Evolutionary conservation across 2,329 filamentous ascomycete genomes (phyloP), one percentile per base, ranked within the genome.

Genomic region (Alternaria longipes): DNA sequence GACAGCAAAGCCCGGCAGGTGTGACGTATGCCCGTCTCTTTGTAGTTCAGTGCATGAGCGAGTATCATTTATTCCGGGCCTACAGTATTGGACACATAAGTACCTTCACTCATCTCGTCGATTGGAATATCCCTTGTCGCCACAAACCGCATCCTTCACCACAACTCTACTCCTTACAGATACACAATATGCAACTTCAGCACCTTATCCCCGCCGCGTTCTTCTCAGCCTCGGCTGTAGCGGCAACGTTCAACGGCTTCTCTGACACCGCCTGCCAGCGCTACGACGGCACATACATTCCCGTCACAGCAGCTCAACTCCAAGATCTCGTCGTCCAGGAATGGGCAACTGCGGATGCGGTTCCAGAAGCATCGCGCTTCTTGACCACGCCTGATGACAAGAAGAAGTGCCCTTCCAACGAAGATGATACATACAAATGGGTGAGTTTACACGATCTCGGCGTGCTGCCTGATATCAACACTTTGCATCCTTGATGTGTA

Each of bases 161-260:
- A 18, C 36, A 38, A 0, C 16, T 18, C 16, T 0, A 1, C 0
- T 38, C 12, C 6, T 16, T 1, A 11, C 11, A 34, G 7, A 2
- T 1, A 36, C 4, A 24, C 41, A 41, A 47, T 1, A 54, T 59
- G 56, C 34, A 46, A 1, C 44, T 59, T 11, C 32, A 30, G 11
- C 12, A 54, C 32, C 8, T 54, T 34, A 3, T 59, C 6, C 49
- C 56, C 16, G 49, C 49, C 26, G 18, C 14, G 8, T 8, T 58
- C 18, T 42, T 58, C 5, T 50, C 49, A 9, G 18, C 41, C 12
- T 28, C 56, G 1, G 34, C 32, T 8, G 8, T 45, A 0, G 56
- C 49, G 11, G 30, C 42, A 26, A 59, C 30, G 1, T 59, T 59
- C 40, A 20, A 32, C 8, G 9, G 34, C 18, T 47, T 59, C 50